phyloP scores from a whole-genome alignment of 768 basidiomycete species.

The Mycena chlorophos region DNA sequence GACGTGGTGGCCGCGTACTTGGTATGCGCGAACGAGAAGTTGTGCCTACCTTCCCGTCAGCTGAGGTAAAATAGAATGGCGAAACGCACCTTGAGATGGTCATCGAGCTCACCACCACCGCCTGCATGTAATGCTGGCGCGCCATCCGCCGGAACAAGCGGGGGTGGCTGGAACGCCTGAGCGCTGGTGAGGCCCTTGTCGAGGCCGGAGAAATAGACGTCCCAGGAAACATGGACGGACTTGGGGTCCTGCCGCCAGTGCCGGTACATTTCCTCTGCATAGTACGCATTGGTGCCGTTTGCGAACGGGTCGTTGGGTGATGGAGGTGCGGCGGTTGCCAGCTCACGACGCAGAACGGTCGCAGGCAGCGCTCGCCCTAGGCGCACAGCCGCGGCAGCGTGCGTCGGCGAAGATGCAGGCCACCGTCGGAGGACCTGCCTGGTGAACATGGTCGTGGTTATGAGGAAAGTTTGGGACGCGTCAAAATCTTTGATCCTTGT shows the following conservation, averaged over 20 bases:
- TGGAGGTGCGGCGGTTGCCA: conserved; percentile 55
- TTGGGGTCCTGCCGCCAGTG: conserved; percentile 88
- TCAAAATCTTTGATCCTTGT: background rate
- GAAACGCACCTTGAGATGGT: conserved; percentile 82
- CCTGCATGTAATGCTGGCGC: conserved; percentile 72
- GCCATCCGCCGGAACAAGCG: conserved; percentile 75
- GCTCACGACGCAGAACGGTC: conserved; percentile 27
- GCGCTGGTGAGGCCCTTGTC: conserved; percentile 80
- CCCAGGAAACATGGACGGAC: conserved; percentile 93
- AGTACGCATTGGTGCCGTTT: conserved; percentile 93
- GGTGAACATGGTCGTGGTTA: conserved; percentile 31
- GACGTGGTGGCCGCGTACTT: conserved; percentile 96
- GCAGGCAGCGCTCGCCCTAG: conserved; percentile 21
- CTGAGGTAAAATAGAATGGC: conserved; percentile 3
- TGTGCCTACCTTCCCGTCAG: conserved; percentile 67
- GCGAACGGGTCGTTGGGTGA: conserved; percentile 86
- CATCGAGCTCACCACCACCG: conserved; percentile 79
- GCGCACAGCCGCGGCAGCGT: conserved; percentile 13
- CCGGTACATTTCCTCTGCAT: conserved; percentile 95
- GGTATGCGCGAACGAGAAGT: conserved; percentile 96
- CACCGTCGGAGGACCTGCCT: conserved; percentile 37
- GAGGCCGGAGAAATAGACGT: conserved; percentile 89
- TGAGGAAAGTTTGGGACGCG: background rate
- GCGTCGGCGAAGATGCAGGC: conserved; percentile 26
- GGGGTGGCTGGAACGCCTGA: conserved; percentile 85